Percentiles rank a stretch among this genome's conserved stretches.
phyloP scores from a whole-genome alignment of 1,284 basidiomycete genomes.

The Erythrobasidium hasegawianum region DNA sequence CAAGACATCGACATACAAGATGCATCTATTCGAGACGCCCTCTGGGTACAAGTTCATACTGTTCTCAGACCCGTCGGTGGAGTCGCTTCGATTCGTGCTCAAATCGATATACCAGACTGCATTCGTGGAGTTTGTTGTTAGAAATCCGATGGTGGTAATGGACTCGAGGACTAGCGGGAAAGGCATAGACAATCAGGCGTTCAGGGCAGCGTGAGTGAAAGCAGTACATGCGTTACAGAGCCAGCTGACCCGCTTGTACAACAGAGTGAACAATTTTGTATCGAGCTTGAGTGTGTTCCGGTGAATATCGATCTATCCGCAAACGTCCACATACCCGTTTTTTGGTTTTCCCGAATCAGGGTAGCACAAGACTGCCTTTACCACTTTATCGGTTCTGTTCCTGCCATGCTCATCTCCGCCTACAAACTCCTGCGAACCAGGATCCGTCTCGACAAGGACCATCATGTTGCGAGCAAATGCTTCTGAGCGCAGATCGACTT shows the following conservation, averaged over 20 bases:
- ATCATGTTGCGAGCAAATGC: conserved; percentile 1
- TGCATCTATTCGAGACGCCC: conserved; percentile 86
- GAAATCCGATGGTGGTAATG: conserved; percentile 83
- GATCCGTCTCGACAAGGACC: neutral
- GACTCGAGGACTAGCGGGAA: conserved; percentile 63
- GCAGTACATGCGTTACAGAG: neutral
- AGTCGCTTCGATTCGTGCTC: conserved; percentile 57
- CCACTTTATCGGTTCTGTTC: conserved; percentile 1
- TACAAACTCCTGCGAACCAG: conserved; percentile 8
- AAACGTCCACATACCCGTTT: conserved; percentile 13
- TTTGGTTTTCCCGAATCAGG: conserved; percentile 7
- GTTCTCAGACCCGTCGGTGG: conserved; percentile 77
- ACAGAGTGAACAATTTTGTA: conserved; percentile 33
- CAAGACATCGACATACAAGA: conserved; percentile 84
- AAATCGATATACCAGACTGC: conserved; percentile 86
- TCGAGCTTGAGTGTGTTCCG: conserved; percentile 27
- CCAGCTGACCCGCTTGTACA: neutral
- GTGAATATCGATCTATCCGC: neutral
- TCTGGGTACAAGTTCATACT: conserved; percentile 95
- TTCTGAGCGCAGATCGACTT: neutral
- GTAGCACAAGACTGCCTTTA: conserved; percentile 19
- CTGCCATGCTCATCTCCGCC: neutral
- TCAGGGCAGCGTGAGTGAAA: conserved; percentile 37
- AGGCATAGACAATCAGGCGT: conserved; percentile 78
- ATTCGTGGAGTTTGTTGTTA: conserved; percentile 87